These are phyloP conservation scores for Naganishia friedmannii DNA, from an alignment of 768 basidiomycete genomes.

Conservation along the genomic window DNA sequence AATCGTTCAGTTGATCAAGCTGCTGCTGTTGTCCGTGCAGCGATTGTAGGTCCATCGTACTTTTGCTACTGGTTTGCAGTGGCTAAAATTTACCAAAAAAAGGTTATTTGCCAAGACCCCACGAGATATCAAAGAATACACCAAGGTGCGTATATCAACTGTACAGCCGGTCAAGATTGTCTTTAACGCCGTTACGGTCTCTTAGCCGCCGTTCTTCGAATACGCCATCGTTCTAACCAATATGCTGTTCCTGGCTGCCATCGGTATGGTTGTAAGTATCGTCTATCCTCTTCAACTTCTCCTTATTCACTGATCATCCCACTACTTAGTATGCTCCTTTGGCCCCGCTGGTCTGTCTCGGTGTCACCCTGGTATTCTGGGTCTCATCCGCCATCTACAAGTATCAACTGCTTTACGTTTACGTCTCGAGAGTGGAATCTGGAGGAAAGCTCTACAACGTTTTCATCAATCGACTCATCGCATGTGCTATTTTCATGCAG, in stretches of 20 bases:
- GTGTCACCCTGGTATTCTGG: conserved; percentile 83
- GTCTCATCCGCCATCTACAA: conserved; percentile 63
- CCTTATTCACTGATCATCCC: background rate
- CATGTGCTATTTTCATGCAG: conserved; percentile 81
- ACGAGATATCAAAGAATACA: conserved; percentile 52
- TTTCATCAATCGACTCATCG: conserved; percentile 80
- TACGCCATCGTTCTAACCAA: conserved; percentile 59
- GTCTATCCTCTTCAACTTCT: background rate
- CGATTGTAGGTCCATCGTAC: conserved; percentile 16
- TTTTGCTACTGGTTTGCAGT: background rate
- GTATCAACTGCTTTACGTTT: conserved; percentile 90
- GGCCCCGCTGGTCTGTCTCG: conserved; percentile 81
- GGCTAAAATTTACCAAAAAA: background rate
- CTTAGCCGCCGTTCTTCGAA: conserved; percentile 77
- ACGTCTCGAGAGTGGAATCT: conserved; percentile 79
- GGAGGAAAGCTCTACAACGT: conserved; percentile 95
- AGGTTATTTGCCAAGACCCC: conserved; percentile 52
- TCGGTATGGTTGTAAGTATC: conserved; percentile 64
- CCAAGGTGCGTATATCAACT: conserved; percentile 33
- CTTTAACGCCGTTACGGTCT: conserved; percentile 30
- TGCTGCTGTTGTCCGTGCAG: conserved; percentile 56
- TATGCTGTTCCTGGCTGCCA: conserved; percentile 80
- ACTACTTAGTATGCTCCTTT: conserved; percentile 72
- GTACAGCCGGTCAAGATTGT: conserved; percentile 30
- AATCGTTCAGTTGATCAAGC: conserved; percentile 88